Evolutionary conservation across 2,329 filamentous ascomycete genomes (phyloP).

Genomic region (Triangularia verruculosa): DNA sequence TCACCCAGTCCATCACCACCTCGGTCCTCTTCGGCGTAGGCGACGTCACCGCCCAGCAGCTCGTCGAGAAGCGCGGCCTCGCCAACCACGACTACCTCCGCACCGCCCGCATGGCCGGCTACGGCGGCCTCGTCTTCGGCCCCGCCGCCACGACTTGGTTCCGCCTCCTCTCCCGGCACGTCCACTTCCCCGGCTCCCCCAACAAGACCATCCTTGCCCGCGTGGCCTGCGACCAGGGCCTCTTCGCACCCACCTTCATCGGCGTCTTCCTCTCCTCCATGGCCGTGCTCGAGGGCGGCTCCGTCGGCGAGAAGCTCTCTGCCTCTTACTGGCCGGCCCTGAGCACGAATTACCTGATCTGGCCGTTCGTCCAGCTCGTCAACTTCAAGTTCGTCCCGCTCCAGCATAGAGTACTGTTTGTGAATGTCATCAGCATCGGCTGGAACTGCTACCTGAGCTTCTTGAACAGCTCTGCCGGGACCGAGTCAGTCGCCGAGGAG

Average conservation of each 20-base stretch:
- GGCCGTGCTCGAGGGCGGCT: slow-evolving; percentile 72
- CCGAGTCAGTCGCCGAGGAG: not conserved
- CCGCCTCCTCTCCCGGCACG: slow-evolving; percentile 68
- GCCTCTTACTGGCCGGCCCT: slow-evolving; percentile 70
- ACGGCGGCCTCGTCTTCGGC: slow-evolving; percentile 78
- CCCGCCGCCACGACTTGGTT: slow-evolving; percentile 88
- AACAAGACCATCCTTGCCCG: slow-evolving; percentile 72
- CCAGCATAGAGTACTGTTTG: slow-evolving; percentile 78
- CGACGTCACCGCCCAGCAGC: slow-evolving; percentile 86
- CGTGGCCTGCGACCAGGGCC: slow-evolving; percentile 73
- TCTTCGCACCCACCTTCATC: slow-evolving; percentile 84
- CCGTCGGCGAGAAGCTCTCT: slow-evolving; percentile 62
- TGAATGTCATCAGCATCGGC: slow-evolving; percentile 73
- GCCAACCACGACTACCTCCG: slow-evolving; percentile 71
- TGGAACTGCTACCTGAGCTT: slow-evolving; percentile 66
- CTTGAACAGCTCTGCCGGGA: slow-evolving; percentile 48
- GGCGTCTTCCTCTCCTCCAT: slow-evolving; percentile 78
- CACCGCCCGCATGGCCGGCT: slow-evolving; percentile 75
- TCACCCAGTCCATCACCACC: slow-evolving; percentile 89
- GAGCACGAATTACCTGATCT: slow-evolving; percentile 81
- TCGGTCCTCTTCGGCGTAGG: slow-evolving; percentile 90
- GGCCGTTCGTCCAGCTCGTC: slow-evolving; percentile 78
- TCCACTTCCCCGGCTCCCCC: slow-evolving; percentile 57
- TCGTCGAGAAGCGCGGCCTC: slow-evolving; percentile 76
- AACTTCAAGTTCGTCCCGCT: slow-evolving; percentile 89